A percentile compares a stretch with the other conserved stretches of the same genome.
phyloP scores from a whole-genome alignment of 73 alveolate genomes.

The Tetrahymena elliotti region DNA sequence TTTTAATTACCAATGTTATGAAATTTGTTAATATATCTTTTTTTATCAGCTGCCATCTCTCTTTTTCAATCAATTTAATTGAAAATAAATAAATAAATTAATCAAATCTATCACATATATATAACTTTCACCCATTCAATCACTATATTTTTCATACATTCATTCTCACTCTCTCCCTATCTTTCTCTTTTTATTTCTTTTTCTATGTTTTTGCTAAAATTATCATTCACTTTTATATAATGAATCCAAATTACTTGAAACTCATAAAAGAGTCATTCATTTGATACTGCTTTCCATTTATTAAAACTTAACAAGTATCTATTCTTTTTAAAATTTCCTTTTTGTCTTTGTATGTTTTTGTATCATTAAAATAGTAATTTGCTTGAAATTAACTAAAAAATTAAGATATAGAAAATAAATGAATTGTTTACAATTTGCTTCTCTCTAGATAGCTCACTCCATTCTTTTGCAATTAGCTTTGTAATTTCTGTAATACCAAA shows the following conservation, averaged over 20 bases:
- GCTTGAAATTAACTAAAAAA: not conserved
- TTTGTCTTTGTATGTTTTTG: not conserved
- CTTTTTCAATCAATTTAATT: not conserved
- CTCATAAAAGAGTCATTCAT: not conserved
- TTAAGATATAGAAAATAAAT: not conserved
- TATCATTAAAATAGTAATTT: not conserved
- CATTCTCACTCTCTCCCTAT: not conserved
- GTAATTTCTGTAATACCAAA: constrained; percentile 24
- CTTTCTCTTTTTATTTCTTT: too few species aligned
- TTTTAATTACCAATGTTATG: not conserved
- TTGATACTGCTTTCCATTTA: not conserved
- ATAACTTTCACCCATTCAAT: not conserved
- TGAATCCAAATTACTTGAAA: too few species aligned
- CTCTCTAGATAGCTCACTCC: constrained; percentile 38
- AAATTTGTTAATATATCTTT: not conserved
- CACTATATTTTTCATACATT: too few species aligned
- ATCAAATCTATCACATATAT: not conserved
- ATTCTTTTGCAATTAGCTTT: constrained; percentile 36
- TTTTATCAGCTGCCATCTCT: not conserved
- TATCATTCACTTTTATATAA: too few species aligned
- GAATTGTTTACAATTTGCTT: constrained; percentile 6
- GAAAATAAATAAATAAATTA: too few species aligned
- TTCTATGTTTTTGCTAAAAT: not conserved
- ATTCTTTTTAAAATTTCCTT: not conserved
- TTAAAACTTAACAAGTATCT: not conserved